A percentile compares a stretch with the other conserved stretches of the same genome.
phyloP scores from a whole-genome alignment of 257 asterid species.

The Solanum lignicaule region DNA sequence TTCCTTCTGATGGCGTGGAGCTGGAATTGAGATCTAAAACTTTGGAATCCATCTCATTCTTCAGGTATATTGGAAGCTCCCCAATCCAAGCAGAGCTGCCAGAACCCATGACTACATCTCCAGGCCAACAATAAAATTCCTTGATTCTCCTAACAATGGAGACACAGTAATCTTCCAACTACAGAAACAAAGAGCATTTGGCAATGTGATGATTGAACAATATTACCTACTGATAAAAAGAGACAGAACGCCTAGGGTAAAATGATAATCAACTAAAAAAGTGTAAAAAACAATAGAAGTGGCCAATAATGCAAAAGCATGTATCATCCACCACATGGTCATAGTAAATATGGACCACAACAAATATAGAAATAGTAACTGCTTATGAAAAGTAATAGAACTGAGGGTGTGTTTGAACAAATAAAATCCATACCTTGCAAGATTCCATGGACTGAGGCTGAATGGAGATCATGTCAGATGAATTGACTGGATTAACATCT shows the following conservation, averaged over 20 bases:
- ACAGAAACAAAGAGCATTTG: slow-evolving; percentile 3
- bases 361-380: not conserved
- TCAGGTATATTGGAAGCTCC: slow-evolving; percentile 49
- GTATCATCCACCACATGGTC: not conserved
- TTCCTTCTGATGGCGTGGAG: slow-evolving; percentile 20
- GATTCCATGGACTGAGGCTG: slow-evolving; percentile 31
- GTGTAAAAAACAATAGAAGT: not conserved
- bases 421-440: slow-evolving; percentile 38
- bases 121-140: slow-evolving; percentile 63
- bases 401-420: not conserved
- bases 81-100: slow-evolving; percentile 53
- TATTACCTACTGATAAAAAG: not conserved
- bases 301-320: not conserved
- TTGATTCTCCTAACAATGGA: slow-evolving; percentile 47
- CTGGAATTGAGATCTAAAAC: slow-evolving; percentile 22
- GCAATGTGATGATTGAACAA: not conserved
- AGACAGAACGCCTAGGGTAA: not conserved
- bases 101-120: slow-evolving; percentile 37
- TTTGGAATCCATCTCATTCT: slow-evolving; percentile 15
- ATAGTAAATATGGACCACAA: not conserved
- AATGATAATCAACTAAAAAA: not conserved
- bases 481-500: slow-evolving; percentile 17
- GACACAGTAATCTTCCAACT: slow-evolving; percentile 56
- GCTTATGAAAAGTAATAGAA: not conserved
- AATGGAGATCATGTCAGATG: slow-evolving; percentile 19